Base-by-base conservation (phyloP, 345 rosid genomes). In the Raphanus raphanistrum region DNA sequence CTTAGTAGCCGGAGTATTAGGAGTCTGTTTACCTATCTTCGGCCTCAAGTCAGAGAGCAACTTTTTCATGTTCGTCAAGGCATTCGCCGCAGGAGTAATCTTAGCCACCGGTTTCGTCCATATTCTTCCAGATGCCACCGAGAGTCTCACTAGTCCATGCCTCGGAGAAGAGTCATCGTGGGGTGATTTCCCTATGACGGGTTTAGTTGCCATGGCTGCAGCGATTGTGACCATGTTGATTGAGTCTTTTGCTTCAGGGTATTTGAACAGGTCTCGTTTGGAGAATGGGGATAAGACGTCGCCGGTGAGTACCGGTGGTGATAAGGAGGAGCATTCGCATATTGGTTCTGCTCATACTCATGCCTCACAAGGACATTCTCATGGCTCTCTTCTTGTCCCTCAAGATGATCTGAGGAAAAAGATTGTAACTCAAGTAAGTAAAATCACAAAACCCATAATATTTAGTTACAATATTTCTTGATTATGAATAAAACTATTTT, bases 41-140 rank as follows among this genome's bases (percentile, higher is more conserved):
- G 81, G 87, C 32, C 38, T 90, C 12, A 75, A 83, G 17, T 88
- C 94, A 7, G 86, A 90, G 35, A 86, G 80, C 26, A 79, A 87
- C 58, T 13, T 84, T 5, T 90, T 88, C 86, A 85, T 87, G 83
- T 79, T 82, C 76, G 81, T 91, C 12, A 88, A 86, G 75, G 89
- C 91, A 2, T 88, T 87, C 61, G 91, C 92, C 1, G 88, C 94
- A 0, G 94, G 93, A 4, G 91, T 87, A 13, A 91, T 88, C 31
- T 76, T 89, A 5, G 85, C 89, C n/a, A 88, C 94, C 2, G 88
- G 92, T 2, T 88, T 87, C 77, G 50, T 92, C 29, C 94, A 90
- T 83, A 82, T 87, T 25, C 85, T 91, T 3, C 90, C 95, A 0
- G 87, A 88, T 1, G 87, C 94, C 1, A 88, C 87, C 9, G 81